Conservation (phyloP, 768 basidiomycete genomes). For the Baorangia bicolor region DNA sequence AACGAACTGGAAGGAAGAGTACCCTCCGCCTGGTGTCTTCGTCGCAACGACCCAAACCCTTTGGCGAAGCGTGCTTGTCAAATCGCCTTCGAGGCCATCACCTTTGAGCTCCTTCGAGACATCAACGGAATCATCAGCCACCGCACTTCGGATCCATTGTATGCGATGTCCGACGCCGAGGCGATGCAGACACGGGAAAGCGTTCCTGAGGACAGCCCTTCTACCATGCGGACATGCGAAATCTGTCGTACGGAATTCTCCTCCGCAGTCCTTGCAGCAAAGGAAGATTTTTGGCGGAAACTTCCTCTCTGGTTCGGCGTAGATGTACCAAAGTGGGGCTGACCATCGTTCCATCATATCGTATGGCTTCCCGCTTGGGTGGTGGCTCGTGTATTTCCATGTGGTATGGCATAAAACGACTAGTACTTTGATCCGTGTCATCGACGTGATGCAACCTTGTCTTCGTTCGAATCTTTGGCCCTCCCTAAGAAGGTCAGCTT, state of each 20-base stretch:
- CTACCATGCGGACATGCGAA: conserved; percentile 61
- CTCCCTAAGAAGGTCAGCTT: background rate
- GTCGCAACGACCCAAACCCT: conserved; percentile 47
- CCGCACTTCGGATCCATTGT: conserved; percentile 67
- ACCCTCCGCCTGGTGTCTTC: conserved; percentile 48
- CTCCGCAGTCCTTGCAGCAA: conserved; percentile 53
- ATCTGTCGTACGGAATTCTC: conserved; percentile 62
- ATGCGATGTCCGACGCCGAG: conserved; percentile 65
- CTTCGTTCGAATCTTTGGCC: background rate
- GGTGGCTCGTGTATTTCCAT: conserved; percentile 14
- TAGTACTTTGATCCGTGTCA: background rate
- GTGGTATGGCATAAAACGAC: background rate
- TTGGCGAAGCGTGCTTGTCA: conserved; percentile 56
- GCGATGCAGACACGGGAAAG: conserved; percentile 62
- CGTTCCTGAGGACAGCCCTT: conserved; percentile 38
- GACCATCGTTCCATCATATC: conserved; percentile 6
- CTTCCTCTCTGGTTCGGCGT: conserved; percentile 68
- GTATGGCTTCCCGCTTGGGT: background rate
- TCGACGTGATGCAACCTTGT: background rate
- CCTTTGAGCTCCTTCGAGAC: conserved; percentile 72
- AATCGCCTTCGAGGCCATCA: conserved; percentile 70
- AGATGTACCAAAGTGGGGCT: conserved; percentile 42
- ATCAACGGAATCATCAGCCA: conserved; percentile 66
- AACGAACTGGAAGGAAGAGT: conserved; percentile 68
- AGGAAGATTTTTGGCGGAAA: conserved; percentile 64